Percentiles rank a stretch among this genome's conserved stretches.
phyloP scores from a whole-genome alignment of 768 basidiomycete species.

The Asterophora parasitica region DNA sequence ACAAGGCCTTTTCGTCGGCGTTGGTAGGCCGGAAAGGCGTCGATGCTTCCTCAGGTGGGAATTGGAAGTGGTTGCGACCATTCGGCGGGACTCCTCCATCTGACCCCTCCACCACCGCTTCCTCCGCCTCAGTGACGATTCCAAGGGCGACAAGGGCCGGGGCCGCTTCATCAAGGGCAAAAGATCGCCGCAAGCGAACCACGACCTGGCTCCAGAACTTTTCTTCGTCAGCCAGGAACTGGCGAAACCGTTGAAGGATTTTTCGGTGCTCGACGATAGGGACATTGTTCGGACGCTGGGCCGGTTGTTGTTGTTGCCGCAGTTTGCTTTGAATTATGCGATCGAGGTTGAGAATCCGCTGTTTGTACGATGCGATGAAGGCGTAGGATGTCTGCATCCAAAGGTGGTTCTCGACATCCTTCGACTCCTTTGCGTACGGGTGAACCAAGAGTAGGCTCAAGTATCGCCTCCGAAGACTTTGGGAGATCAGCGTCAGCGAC shows the following conservation, averaged over 20 bases:
- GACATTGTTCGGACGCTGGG: conserved; percentile 38
- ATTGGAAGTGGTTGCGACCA: conserved; percentile 57
- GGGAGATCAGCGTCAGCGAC: conserved; percentile 9
- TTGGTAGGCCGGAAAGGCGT: conserved; percentile 35
- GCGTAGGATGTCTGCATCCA: conserved; percentile 93
- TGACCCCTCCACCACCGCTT: conserved; percentile 18
- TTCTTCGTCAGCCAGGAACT: conserved; percentile 87
- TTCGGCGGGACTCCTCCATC: conserved; percentile 23
- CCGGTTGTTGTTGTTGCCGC: conserved; percentile 32
- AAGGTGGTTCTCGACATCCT: conserved; percentile 76
- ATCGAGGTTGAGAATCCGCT: conserved; percentile 65
- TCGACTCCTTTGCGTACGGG: conserved; percentile 67
- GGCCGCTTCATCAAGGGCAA: conserved; percentile 61
- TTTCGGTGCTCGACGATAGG: conserved; percentile 74
- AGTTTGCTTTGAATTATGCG: conserved; percentile 40
- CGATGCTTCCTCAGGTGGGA: conserved; percentile 52
- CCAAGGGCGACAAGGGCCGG: conserved; percentile 54
- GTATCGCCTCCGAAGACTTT: conserved; percentile 67
- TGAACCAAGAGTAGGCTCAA: conserved; percentile 64
- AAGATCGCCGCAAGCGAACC: conserved; percentile 67
- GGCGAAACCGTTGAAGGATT: conserved; percentile 80
- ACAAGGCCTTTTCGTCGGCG: conserved; percentile 50
- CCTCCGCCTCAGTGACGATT: conserved; percentile 40
- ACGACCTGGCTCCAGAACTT: conserved; percentile 86
- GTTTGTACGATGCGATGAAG: conserved; percentile 80